Evolutionary conservation across 2,329 filamentous ascomycete genomes (phyloP), one percentile per base, ranked within the genome.

Genomic region (Ilyonectria destructans): DNA sequence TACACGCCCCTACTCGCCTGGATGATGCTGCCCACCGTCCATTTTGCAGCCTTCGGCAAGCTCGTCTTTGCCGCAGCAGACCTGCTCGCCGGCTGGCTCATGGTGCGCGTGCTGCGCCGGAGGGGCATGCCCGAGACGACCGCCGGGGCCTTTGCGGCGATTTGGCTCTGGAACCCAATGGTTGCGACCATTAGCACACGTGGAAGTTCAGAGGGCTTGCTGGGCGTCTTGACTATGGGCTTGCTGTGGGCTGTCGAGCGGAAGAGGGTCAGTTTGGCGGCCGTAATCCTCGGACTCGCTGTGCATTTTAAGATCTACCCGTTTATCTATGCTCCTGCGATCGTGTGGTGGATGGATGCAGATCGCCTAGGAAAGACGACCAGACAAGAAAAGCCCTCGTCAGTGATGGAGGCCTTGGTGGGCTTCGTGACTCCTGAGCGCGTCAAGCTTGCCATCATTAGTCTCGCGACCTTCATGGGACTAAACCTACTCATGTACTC

Each of bases 301-400:
- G 95, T 98, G 29, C 96, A 99, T 82, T 97, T 99, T 83, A 99
- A 99, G 86, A 98, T 99, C 69, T 99, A 99, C 77, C 96, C 96
- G 0, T 97, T 98, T 80, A 94, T 99, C 68, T 99, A 99, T 81
- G 96, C 93, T 2, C 89, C 91, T 0, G 91, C 92, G 3, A 91
- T 96, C 48, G 80, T 94, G 6, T 95, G 92, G 91, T 95, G 92
- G 92, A 89, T 96, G 83, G 92, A 93, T 72, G 83, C 82, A 3
- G 86, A 87, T 70, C 81, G 79, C 29, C 80, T 88, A 65, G 74
- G 77, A 9, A 72, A 70, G 19, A 7, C 29, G 35, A 33, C 55
- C 23, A 70, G 69, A 4, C 2, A 46, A 13, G 10, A 43, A 15
- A 54, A 64, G 4, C 62, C 68, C 7, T 37, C 61, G 8, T 81